Evolutionary conservation across 139 green algal species (phyloP).

Genomic region (Chlamydomonas sphaeroides): DNA sequence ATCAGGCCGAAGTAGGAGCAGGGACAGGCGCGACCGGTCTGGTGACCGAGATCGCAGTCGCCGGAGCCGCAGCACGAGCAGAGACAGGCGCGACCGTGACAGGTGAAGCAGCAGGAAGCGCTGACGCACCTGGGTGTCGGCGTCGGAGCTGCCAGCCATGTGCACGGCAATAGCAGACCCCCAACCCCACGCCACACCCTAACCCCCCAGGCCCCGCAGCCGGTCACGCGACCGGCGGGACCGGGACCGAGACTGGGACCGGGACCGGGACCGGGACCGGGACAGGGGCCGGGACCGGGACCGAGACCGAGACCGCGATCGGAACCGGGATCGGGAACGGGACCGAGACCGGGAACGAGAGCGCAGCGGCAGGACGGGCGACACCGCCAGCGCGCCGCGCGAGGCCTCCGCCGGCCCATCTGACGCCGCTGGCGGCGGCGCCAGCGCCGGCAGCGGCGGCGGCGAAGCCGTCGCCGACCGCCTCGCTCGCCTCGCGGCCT

Average conservation of each 20-base stretch:
- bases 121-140: neutral
- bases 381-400: too few species aligned
- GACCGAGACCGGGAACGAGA: neutral
- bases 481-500: slow-evolving; percentile 50
- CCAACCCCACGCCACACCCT: too few species aligned
- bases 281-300: neutral
- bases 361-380: too few species aligned
- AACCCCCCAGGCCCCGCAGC: too few species aligned
- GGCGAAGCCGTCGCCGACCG: slow-evolving; percentile 33
- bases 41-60: neutral
- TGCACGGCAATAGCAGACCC: too few species aligned
- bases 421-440: neutral
- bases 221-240: too few species aligned
- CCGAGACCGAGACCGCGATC: neutral
- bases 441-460: neutral
- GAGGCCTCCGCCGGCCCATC: neutral
- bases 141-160: too few species aligned
- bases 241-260: too few species aligned
- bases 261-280: too few species aligned
- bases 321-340: neutral
- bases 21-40: slow-evolving; percentile 25
- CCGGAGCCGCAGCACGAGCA: neutral
- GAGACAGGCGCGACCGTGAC: neutral
- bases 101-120: too few species aligned
- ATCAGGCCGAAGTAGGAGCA: slow-evolving; percentile 36